phyloP scores from a whole-genome alignment of 1,284 basidiomycete genomes.

The Binderoboletus segoi region DNA sequence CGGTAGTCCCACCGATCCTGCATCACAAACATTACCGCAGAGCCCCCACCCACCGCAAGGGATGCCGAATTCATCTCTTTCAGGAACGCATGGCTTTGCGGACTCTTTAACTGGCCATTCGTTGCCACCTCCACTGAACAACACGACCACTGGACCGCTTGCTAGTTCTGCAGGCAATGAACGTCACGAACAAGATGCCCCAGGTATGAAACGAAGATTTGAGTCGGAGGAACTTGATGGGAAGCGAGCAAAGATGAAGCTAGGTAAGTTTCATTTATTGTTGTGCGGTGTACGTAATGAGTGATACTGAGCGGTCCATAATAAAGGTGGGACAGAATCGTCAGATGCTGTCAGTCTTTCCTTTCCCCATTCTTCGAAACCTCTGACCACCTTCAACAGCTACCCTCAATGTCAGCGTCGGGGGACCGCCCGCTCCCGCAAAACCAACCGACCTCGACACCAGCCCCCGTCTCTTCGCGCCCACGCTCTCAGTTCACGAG shows the following conservation, averaged over 20 bases:
- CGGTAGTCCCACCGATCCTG: conserved; percentile 34
- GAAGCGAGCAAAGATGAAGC: conserved; percentile 72
- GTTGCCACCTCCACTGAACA: conserved; percentile 17
- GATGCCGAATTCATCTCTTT: conserved; percentile 26
- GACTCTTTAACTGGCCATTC: conserved; percentile 29
- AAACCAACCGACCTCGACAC: conserved; percentile 14
- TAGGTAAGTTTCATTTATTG: conserved; percentile 45
- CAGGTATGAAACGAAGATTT: conserved; percentile 69
- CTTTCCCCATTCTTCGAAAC: conserved; percentile 8
- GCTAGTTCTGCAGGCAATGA: conserved; percentile 18
- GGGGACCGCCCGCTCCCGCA: conserved; percentile 22
- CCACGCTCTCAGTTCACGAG: conserved; percentile 55
- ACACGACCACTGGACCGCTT: conserved; percentile 8
- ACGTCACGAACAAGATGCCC: conserved; percentile 46
- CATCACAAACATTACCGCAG: conserved; percentile 40
- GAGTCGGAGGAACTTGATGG: conserved; percentile 63
- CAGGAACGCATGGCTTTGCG: conserved; percentile 31
- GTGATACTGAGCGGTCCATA: conserved; percentile 30
- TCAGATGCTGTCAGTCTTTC: conserved; percentile 38
- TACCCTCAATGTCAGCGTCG: conserved; percentile 24
- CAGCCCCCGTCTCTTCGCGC: conserved; percentile 29
- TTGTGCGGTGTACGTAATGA: conserved; percentile 29
- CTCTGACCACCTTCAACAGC: conserved; percentile 22
- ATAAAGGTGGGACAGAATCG: conserved; percentile 44
- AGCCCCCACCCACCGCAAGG: conserved; percentile 42